Conservation (phyloP, 768 basidiomycete species). For the Chalciporus chontae region DNA sequence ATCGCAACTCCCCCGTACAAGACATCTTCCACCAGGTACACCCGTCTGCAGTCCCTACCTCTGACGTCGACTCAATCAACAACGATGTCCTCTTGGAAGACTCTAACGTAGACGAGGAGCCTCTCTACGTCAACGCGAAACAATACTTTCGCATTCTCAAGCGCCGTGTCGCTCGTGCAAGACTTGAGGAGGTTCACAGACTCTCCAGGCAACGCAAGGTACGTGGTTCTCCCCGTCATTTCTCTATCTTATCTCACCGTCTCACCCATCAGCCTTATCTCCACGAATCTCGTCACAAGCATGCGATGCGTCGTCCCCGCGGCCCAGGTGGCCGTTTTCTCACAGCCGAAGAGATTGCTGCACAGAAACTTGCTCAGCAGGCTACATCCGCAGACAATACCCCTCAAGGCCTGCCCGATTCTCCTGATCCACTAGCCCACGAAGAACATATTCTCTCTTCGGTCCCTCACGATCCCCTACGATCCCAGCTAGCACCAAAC, state of each 20-base stretch:
- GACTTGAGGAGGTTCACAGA: constrained; percentile 91
- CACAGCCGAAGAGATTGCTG: constrained; percentile 92
- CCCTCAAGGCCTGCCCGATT: constrained; percentile 16
- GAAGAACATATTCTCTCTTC: constrained; percentile 9
- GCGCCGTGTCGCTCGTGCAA: constrained; percentile 83
- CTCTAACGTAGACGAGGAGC: constrained; percentile 80
- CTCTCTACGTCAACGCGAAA: constrained; percentile 98
- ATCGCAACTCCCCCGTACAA: constrained; percentile 25
- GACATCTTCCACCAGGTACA: constrained; percentile 33
- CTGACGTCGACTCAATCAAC: constrained; percentile 13
- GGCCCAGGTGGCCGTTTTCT: constrained; percentile 98
- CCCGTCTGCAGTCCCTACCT: constrained; percentile 9
- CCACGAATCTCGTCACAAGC: constrained; percentile 96
- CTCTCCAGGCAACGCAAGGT: constrained; percentile 94
- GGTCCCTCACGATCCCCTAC: constrained; percentile 8
- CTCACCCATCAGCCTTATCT: constrained; percentile 75
- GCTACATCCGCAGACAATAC: constrained; percentile 24
- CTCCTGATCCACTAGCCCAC: constrained; percentile 12
- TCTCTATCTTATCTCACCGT: constrained; percentile 8
- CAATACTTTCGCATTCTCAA: constrained; percentile 99
- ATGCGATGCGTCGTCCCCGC: constrained; percentile 95
- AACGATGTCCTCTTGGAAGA: constrained; percentile 35
- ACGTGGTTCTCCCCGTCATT: constrained; percentile 1
- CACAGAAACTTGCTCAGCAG: constrained; percentile 52
- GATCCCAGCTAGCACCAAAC: constrained; percentile 16